Evolutionary conservation across 169 alveolate species (phyloP), one percentile per base, ranked within the genome.

Genomic region (Cryptosporidium sp.): DNA sequence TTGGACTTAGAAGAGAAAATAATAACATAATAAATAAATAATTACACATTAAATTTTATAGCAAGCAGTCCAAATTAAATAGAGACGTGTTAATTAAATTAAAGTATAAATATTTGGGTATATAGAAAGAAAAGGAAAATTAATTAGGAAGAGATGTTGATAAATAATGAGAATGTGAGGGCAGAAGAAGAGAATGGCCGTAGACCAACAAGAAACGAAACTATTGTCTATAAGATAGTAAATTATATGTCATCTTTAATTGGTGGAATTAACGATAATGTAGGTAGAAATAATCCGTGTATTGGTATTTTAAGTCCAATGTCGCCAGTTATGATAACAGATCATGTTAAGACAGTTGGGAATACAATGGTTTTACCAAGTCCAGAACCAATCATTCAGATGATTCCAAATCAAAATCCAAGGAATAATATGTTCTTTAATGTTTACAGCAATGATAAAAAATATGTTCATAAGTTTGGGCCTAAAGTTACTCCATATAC

Each of bases 301-400:
- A 62, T 80, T 45, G 89, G 89, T 5, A 44, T 80, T 35, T 65
- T 80, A 26, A 62, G 75, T 61, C 89, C 89, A 61, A 80, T 80
- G 68, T 80, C 89, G 2, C 89, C 89, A 39, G 18, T 80, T 7
- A 80, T 80, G 80, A 62, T 80, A 62, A 21, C 45, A 23, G 68
- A 62, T 33, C 60, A 80, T 9, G 62, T 6, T n/a, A 33, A 56
- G 62, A 18, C 86, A 0, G 48, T 21, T 21, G 86, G 53, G 10
- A 31, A 60, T 33, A 80, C 89, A 7, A 80, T 80, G 89, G 75
- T 65, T 18, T 37, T 80, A 4, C 89, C 89, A 61, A 62, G 61
- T 39, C 89, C 89, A 80, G 89, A 80, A 21, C 89, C 89, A 61
- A 61, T 80, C 14, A 80, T 80, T 61, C 89, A 80, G 8, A n/a